Evolutionary conservation across 371 early-diverging fungal species (phyloP), one percentile per base, ranked within the genome.

Genomic region (Synchytrium microbalum): DNA sequence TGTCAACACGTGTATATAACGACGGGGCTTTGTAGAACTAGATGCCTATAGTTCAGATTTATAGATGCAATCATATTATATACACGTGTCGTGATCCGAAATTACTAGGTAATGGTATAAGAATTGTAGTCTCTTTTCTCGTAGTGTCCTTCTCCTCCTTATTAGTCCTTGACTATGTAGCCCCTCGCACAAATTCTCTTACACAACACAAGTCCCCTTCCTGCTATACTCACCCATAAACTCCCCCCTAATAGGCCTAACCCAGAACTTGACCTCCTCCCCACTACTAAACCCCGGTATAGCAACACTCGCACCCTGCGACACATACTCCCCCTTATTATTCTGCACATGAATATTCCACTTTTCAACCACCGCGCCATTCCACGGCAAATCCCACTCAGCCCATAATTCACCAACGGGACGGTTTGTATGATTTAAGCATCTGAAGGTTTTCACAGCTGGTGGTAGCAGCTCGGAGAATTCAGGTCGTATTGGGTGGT

Each of bases 341-440:
- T 62, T 29, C 46, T 57, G 51, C 51, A 61, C 24, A 24, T 63
- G 32, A 5, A 78, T 69, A 26, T 67, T 62, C 66, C 71, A 78
- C 26, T 70, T 14, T 16, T 78, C 79, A 2, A 71, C 71, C 38
- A 61, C 58, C 23, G 67, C 66, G 3, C 73, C 73, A 31, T 28
- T 74, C 76, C 76, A 78, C 19, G 73, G 73, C 28, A 26, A 33
- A 23, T 59, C 64, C 79, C 79, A 78, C 31, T 65, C 60, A 13
- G 67, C 67, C 79, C 79, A 78, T 38, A 78, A 62, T 30, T 67
- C 51, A 2, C 74, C 76, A 2, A 68, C 63, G 24, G 58, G 56
- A 24, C 73, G 55, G 2, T 54, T 32, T n/a, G 30, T 57, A 14
- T 68, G 68, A 13, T 67, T 59, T 19, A 75, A 59, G 57, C 72